Base-by-base conservation (phyloP, 2,329 filamentous ascomycete species). In the Scytalidium sp. region DNA sequence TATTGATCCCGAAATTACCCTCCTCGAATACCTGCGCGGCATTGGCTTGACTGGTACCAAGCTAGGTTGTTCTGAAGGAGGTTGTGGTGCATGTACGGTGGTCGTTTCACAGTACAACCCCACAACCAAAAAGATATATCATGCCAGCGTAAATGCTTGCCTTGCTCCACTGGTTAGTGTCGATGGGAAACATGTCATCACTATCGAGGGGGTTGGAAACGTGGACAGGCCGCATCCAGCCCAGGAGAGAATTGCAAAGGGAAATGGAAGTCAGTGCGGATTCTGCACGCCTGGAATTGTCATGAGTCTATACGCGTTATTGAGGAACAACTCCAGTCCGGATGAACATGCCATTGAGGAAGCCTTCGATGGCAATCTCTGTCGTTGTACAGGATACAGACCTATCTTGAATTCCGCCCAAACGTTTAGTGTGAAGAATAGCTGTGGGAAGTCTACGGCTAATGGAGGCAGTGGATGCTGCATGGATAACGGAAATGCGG, bases 251-350 rank as follows among this genome's bases (percentile, higher is more conserved):
- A 88, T 99, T 60, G 93, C 94, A 17, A 88, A 88, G 69, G 83
- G 87, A 25, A 94, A 96, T 71, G 94, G 94, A 44, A 96, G 90
- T 59, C 93, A 99, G 68, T 99, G 85, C 67, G 85, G 65, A 3
- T 99, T 99, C 71, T 99, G 94, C 64, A 97, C 94, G 0, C 94
- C 94, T 3, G 94, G 94, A 2, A 97, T 99, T 62, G 92, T 97
- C 55, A 97, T 97, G 89, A 97, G 92, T 67, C 70, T 97, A 49
- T 99, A 99, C 68, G 94, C 94, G 5, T 76, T 97, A 41, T 76
- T 99, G 25, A 81, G 94, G 52, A 97, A 97, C 63, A 88, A 92
- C 57, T 76, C 84, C 3, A 77, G 78, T 19, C 92, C 93, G 0
- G 85, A 83, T 2, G 83, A 93, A 62, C 82, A 90, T 58, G 89